These are phyloP conservation scores for Oryza glumipatula DNA, from an alignment of 176 grass and related monocot genomes.

Conservation along the genomic window DNA sequence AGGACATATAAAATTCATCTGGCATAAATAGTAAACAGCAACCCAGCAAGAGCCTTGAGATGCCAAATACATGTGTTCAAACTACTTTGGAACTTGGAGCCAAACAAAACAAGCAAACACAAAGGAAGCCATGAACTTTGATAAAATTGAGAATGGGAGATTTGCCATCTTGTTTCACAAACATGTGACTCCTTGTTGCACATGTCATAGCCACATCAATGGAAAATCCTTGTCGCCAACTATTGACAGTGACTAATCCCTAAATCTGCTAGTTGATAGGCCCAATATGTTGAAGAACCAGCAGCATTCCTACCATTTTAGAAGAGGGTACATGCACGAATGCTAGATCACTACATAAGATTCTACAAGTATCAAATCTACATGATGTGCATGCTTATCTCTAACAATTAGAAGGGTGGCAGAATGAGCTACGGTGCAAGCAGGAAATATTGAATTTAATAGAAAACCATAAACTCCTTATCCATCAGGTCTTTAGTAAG, in stretches of 20 bases:
- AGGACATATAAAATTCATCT: constrained; percentile 3
- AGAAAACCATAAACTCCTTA: constrained; percentile 1
- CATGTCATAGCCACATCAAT: not conserved
- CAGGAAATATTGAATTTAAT: constrained; percentile 15
- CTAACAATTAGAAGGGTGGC: not conserved
- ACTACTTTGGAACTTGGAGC: constrained; percentile 24
- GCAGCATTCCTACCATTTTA: not conserved
- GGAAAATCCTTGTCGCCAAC: not conserved
- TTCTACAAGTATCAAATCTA: constrained; percentile 16
- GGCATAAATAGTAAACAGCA: constrained; percentile 32
- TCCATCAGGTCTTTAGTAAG: not conserved
- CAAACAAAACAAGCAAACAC: constrained; percentile 33
- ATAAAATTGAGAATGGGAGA: not conserved
- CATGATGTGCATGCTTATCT: constrained; percentile 5
- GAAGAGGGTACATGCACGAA: not conserved
- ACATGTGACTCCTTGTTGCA: not conserved
- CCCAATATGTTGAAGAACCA: constrained; percentile 3
- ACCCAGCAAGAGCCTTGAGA: not conserved
- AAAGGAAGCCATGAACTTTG: not conserved
- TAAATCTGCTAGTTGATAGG: not conserved
- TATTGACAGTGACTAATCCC: not conserved
- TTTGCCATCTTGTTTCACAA: not conserved
- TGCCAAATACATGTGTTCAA: constrained; percentile 13
- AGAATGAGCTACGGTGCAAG: constrained; percentile 19
- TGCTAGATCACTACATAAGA: constrained; percentile 27